Evolutionary conservation across 805 yeast species (phyloP).

Genomic region (Saturnispora sanitii): DNA sequence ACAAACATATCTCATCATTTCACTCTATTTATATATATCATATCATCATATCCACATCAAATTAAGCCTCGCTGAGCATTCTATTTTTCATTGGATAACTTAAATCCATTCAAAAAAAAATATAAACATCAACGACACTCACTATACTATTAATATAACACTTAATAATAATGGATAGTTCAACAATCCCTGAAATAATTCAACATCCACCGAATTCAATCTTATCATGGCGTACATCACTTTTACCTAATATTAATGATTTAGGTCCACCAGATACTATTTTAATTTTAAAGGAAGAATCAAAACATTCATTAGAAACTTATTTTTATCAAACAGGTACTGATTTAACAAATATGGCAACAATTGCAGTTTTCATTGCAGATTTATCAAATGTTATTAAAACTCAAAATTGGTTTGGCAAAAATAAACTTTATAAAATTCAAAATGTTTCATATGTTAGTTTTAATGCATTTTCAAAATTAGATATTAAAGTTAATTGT

Average conservation of each 20-base stretch:
- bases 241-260: slow-evolving; percentile 49
- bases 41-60: too few species aligned
- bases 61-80: too few species aligned
- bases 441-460: slow-evolving; percentile 61
- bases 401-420: slow-evolving; percentile 76
- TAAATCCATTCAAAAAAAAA: too few species aligned
- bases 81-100: too few species aligned
- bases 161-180: neutral
- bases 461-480: slow-evolving; percentile 49
- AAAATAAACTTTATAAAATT: slow-evolving; percentile 57
- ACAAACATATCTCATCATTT: too few species aligned
- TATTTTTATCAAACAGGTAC: slow-evolving; percentile 66
- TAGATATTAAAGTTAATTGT: slow-evolving; percentile 63
- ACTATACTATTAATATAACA: too few species aligned
- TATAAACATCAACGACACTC: too few species aligned
- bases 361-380: slow-evolving; percentile 68
- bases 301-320: slow-evolving; percentile 43
- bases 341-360: slow-evolving; percentile 66
- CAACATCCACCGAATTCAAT: slow-evolving; percentile 44
- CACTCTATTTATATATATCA: too few species aligned
- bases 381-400: slow-evolving; percentile 54
- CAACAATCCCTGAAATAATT: slow-evolving; percentile 31
- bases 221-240: slow-evolving; percentile 51
- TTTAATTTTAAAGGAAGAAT: slow-evolving; percentile 33
- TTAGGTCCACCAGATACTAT: slow-evolving; percentile 67